Percentiles rank a stretch among this genome's conserved stretches.
These are phyloP conservation scores for Symbiodinium natans DNA, from an alignment of 73 alveolate genomes.

Conservation along the genomic window DNA sequence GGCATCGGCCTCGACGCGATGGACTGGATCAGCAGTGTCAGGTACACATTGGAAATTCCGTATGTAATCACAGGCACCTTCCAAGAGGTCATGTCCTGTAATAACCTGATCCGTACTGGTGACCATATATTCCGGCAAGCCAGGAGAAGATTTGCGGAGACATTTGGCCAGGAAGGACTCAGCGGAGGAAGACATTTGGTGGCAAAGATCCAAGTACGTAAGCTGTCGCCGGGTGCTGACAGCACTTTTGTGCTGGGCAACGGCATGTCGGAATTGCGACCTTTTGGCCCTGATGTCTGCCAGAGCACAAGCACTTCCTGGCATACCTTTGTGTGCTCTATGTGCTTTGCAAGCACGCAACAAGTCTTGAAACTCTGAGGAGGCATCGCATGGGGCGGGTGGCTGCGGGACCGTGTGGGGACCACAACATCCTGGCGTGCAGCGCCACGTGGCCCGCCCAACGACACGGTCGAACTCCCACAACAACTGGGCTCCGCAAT, in stretches of 20 bases:
- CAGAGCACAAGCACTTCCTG: no score
- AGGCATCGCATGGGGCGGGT: no score
- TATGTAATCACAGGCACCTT: background rate
- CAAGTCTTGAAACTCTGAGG: no score
- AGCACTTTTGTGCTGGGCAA: background rate
- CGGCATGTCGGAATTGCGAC: no score
- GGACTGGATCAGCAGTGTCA: background rate
- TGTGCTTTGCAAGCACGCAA: no score
- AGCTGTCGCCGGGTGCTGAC: background rate
- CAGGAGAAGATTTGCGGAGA: background rate
- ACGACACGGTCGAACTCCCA: background rate
- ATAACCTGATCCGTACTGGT: background rate
- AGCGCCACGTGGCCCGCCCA: background rate
- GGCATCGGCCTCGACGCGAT: background rate
- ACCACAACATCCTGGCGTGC: background rate
- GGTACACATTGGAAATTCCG: background rate
- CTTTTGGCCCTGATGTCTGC: no score
- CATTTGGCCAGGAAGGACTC: background rate
- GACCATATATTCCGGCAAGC: background rate
- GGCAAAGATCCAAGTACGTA: background rate
- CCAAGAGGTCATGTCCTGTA: background rate
- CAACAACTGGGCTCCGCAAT: background rate
- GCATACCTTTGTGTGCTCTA: no score
- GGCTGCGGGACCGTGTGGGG: no score
- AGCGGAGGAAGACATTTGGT: background rate